Percentiles rank a stretch among this genome's conserved stretches.
phyloP scores from a whole-genome alignment of 2,329 filamentous ascomycete species.

The Dactylellina leptospora region DNA sequence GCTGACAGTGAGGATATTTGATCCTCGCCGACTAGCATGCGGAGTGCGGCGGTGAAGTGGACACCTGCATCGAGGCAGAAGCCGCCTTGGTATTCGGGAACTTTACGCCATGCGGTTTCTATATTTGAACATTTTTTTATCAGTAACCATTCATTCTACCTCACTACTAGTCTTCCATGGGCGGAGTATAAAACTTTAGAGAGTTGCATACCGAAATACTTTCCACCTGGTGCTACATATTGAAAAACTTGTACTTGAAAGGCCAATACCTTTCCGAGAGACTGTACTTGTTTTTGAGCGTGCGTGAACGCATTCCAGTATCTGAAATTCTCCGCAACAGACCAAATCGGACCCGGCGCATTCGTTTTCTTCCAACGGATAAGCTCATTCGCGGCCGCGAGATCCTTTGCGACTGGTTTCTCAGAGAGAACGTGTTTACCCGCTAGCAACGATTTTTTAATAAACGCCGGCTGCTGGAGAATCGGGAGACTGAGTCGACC shows the following conservation, averaged over 20 bases:
- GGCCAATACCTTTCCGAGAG: conserved; percentile 67
- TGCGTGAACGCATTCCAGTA: conserved; percentile 68
- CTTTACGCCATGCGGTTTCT: conserved; percentile 70
- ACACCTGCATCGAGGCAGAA: conserved; percentile 80
- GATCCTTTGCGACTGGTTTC: conserved; percentile 73
- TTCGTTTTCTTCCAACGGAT: conserved; percentile 63
- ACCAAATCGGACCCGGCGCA: conserved; percentile 62
- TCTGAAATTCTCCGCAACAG: conserved; percentile 77
- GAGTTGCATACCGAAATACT: conserved; percentile 61
- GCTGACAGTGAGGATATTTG: conserved; percentile 65
- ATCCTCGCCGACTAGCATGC: conserved; percentile 67
- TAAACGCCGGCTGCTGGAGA: conserved; percentile 67
- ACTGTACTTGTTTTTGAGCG: conserved; percentile 64
- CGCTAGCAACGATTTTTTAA: conserved; percentile 69
- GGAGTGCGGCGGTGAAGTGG: conserved; percentile 72
- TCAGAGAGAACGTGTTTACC: conserved; percentile 76
- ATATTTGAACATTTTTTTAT: not conserved
- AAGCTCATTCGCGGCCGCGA: conserved; percentile 65
- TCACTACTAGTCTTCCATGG: not conserved
- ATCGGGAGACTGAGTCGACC: conserved; percentile 68
- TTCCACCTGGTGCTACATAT: conserved; percentile 63
- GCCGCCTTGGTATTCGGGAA: conserved; percentile 76
- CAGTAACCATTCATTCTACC: not conserved
- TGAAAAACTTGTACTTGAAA: conserved; percentile 65
- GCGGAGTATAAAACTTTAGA: not conserved